phyloP scores from a whole-genome alignment of 2,329 filamentous ascomycete genomes.

The Scedosporium aurantiacum region DNA sequence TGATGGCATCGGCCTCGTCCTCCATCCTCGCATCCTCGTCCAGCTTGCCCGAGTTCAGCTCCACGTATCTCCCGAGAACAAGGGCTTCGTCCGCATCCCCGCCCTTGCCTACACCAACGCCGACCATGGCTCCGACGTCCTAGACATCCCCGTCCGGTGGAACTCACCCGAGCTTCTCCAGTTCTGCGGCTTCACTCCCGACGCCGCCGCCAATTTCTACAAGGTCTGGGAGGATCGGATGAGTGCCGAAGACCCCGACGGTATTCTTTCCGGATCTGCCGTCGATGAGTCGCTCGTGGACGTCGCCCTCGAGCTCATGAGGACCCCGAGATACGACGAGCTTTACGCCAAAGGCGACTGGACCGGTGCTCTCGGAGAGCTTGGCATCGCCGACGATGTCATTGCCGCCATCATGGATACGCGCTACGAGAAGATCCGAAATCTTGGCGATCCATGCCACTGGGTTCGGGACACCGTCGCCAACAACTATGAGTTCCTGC shows the following conservation, averaged over 20 bases:
- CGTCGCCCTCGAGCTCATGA: neutral
- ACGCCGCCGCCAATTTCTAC: neutral
- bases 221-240: neutral
- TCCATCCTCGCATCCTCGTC: neutral
- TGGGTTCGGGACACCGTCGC: constrained; percentile 2
- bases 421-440: constrained; percentile 1
- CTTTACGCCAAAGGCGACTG: neutral
- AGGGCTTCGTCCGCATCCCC: constrained; percentile 4
- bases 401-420: constrained; percentile 4
- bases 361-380: neutral
- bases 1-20: neutral
- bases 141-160: constrained; percentile 3
- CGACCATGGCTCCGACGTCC: constrained; percentile 6
- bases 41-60: constrained; percentile 3
- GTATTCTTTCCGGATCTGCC: neutral
- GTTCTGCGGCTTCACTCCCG: constrained; percentile 3
- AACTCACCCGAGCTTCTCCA: constrained; percentile 3
- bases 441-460: constrained; percentile 1
- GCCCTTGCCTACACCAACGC: constrained; percentile 1
- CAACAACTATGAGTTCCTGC: constrained; percentile 5
- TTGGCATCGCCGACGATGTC: neutral
- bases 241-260: neutral
- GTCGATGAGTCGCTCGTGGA: constrained; percentile 2
- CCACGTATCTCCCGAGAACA: neutral
- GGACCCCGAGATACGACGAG: neutral